Evolutionary conservation across 2,329 filamentous ascomycete species (phyloP), one percentile per base, ranked within the genome.

Genomic region (Aspergillus melleus): DNA sequence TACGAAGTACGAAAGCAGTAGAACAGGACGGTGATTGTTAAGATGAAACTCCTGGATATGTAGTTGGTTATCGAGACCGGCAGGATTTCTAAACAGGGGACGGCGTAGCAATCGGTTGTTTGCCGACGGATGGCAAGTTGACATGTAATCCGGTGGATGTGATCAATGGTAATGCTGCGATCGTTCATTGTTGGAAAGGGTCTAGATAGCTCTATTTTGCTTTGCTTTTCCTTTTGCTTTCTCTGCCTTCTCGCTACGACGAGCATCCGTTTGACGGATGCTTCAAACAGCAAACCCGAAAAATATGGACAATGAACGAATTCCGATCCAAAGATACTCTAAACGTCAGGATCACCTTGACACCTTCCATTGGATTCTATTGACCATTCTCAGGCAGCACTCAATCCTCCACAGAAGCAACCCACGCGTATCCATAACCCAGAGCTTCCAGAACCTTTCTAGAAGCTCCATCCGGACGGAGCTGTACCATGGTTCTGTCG

Each of bases 401-500:
- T 47, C 44, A 47, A 47, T 22, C 22, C 9, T 24, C 22, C 44
- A 20, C 19, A 20, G 12, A 47, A 24, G 22, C 42, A 46, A 46
- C 42, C 16, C 42, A 20, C 6, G 42, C 19, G 42, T 10, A 47
- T 47, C 44, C 44, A 47, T 24, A 24, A 20, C 12, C 44, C 44
- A 20, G 19, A 16, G 44, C 22, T 55, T 55, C 53, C 26, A 55
- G 53, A 55, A 55, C 42, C 29, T 22, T 55, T 55, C 53, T 30
- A 47, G 53, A 55, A 55, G 53, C 24, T 32, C 53, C 39, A 55
- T 55, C 53, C 53, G 53, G 29, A 46, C 53, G 53, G 53, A 19
- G 24, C 20, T 49, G 39, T 55, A 55, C 53, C 53, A 49, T 55
- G 53, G 53, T 55, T 55, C 53, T 49, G 39, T 12, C 24, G 42